phyloP scores from a whole-genome alignment of 805 yeast genomes.

The Spathaspora passalidarum region DNA sequence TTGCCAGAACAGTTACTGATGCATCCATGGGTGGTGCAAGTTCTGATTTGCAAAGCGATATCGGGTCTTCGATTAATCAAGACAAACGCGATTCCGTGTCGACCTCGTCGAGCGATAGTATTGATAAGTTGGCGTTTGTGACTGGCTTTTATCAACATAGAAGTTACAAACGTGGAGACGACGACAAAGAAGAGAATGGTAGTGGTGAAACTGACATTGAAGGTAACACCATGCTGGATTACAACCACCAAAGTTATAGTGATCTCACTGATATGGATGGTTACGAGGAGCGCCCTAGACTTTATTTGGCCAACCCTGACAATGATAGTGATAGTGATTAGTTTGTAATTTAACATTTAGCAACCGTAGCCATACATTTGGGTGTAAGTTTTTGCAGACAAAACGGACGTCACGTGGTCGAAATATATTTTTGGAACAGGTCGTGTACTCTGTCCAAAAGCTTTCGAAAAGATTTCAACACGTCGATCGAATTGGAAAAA shows the following conservation, averaged over 20 bases:
- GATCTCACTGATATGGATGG: constrained; percentile 15
- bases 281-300: constrained; percentile 37
- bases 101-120: constrained; percentile 27
- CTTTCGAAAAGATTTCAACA: constrained; percentile 11
- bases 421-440: not conserved
- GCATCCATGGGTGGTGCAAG: constrained; percentile 15
- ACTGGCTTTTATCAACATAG: constrained; percentile 42
- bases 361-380: no score
- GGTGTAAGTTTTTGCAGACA: no score
- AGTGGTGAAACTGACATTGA: constrained; percentile 4
- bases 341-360: not conserved
- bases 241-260: not conserved
- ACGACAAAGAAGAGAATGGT: constrained; percentile 13
- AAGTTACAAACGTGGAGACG: constrained; percentile 29
- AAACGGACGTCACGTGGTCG: not conserved
- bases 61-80: constrained; percentile 10
- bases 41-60: constrained; percentile 4
- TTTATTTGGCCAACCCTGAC: constrained; percentile 61
- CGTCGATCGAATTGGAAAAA: constrained; percentile 15
- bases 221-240: constrained; percentile 10
- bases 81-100: constrained; percentile 18
- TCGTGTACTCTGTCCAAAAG: constrained; percentile 3
- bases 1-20: constrained; percentile 30
- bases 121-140: constrained; percentile 18
- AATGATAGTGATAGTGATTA: constrained; percentile 36